Percentiles rank a stretch among this genome's conserved stretches.
phyloP scores from a whole-genome alignment of 2,329 filamentous ascomycete species.

The Didymella exigua region DNA sequence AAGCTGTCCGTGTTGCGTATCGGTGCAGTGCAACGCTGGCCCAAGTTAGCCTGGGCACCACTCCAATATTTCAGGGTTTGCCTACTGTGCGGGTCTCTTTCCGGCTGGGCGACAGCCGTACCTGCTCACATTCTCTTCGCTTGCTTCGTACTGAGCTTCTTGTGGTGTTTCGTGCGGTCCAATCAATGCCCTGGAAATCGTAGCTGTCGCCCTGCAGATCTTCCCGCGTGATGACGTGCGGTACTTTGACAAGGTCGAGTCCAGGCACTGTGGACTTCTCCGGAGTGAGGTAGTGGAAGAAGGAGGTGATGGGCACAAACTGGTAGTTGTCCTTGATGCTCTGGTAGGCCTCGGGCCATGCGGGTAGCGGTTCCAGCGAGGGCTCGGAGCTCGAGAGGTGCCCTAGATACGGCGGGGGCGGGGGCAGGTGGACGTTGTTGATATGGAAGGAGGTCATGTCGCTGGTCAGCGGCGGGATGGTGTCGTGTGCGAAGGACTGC shows the following conservation, averaged over 20 bases:
- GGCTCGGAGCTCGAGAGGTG: slow-evolving; percentile 25
- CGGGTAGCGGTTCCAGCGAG: slow-evolving; percentile 30
- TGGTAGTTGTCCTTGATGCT: slow-evolving; percentile 37
- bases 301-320: slow-evolving; percentile 38
- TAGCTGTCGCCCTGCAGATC: slow-evolving; percentile 43
- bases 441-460: slow-evolving; percentile 22
- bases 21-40: slow-evolving; percentile 18
- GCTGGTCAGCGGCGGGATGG: slow-evolving; percentile 12
- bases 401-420: slow-evolving; percentile 16
- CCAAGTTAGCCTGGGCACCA: neutral
- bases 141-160: slow-evolving; percentile 33
- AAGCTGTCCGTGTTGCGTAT: slow-evolving; percentile 52
- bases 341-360: slow-evolving; percentile 35
- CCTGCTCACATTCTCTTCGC: slow-evolving; percentile 31
- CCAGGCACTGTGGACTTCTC: slow-evolving; percentile 23
- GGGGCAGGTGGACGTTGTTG: slow-evolving; percentile 19
- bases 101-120: slow-evolving; percentile 24
- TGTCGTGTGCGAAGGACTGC: slow-evolving; percentile 19
- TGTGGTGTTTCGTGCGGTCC: slow-evolving; percentile 40
- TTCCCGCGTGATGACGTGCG: slow-evolving; percentile 36
- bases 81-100: slow-evolving; percentile 30
- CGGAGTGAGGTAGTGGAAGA: slow-evolving; percentile 32
- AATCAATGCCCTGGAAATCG: slow-evolving; percentile 49
- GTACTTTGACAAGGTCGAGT: slow-evolving; percentile 33
- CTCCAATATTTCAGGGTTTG: neutral